Percentiles rank a stretch among this genome's conserved stretches.
Evolutionary conservation across 2,329 filamentous ascomycete genomes (phyloP).

Genomic region (Trichoderma lentiforme): DNA sequence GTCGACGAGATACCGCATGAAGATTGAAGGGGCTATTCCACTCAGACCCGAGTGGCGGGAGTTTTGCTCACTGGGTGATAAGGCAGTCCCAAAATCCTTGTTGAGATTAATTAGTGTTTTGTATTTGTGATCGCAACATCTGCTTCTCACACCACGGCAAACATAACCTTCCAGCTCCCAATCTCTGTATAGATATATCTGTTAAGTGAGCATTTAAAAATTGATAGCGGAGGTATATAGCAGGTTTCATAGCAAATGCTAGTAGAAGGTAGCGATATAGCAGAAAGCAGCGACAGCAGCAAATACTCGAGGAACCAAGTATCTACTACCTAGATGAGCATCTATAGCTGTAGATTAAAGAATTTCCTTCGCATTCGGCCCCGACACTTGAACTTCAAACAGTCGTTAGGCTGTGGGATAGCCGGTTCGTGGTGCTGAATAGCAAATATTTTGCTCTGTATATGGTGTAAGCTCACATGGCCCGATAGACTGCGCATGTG

Average conservation of each 20-base stretch:
- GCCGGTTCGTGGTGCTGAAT: neutral
- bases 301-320: neutral
- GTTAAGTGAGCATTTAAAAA: neutral
- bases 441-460: neutral
- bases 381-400: neutral
- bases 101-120: neutral
- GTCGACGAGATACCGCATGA: neutral
- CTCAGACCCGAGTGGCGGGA: neutral
- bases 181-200: neutral
- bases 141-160: neutral
- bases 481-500: neutral
- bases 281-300: no score
- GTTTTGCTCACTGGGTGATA: neutral
- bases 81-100: neutral
- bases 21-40: neutral
- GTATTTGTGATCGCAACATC: neutral
- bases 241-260: neutral
- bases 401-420: neutral
- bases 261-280: no score
- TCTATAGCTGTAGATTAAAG: no score
- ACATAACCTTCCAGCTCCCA: neutral
- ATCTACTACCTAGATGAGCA: neutral
- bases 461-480: neutral
- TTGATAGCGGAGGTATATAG: neutral
- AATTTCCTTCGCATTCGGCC: no score